Conservation (phyloP, 352 stramenopile species). For the Globisporangium polare region DNA sequence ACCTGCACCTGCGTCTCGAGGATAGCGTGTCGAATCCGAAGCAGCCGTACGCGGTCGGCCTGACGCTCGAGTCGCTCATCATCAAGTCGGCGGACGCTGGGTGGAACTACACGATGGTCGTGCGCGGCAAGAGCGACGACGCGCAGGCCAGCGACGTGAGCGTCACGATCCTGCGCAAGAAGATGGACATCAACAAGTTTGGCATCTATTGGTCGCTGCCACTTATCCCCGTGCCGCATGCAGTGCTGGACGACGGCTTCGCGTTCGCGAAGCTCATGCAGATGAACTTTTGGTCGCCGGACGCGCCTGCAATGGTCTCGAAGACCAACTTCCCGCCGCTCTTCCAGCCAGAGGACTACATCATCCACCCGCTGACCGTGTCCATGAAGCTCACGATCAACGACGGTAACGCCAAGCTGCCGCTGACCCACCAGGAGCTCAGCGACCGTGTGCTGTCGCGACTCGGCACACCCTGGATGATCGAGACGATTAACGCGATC, state of each 20-base stretch:
- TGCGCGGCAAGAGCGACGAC: conserved; percentile 29
- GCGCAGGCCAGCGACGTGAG: conserved; percentile 1
- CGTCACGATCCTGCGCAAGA: conserved; percentile 64
- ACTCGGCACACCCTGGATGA: conserved; percentile 74
- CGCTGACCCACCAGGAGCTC: conserved; percentile 74
- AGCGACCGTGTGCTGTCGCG: conserved; percentile 64
- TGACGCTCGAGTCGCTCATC: conserved; percentile 77
- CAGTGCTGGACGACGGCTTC: conserved; percentile 42
- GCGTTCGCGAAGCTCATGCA: conserved; percentile 74
- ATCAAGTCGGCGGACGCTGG: conserved; percentile 77
- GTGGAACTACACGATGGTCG: conserved; percentile 84
- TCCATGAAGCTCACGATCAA: conserved; percentile 83
- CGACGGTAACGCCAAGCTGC: conserved; percentile 71
- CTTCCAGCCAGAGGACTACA: conserved; percentile 52
- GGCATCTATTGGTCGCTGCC: conserved; percentile 76
- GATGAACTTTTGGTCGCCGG: conserved; percentile 40
- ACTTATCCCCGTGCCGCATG: conserved; percentile 37
- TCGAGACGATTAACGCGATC: conserved; percentile 72
- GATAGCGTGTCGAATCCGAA: conserved; percentile 47
- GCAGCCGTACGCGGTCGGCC: conserved; percentile 52
- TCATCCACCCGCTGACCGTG: conserved; percentile 69
- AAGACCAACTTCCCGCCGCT: conserved; percentile 24
- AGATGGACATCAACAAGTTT: conserved; percentile 80
- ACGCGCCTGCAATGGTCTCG: conserved; percentile 11
- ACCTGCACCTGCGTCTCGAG: conserved; percentile 71